These are phyloP conservation scores for Ephemerocybe angulata DNA, from an alignment of 768 basidiomycete genomes.

Conservation along the genomic window DNA sequence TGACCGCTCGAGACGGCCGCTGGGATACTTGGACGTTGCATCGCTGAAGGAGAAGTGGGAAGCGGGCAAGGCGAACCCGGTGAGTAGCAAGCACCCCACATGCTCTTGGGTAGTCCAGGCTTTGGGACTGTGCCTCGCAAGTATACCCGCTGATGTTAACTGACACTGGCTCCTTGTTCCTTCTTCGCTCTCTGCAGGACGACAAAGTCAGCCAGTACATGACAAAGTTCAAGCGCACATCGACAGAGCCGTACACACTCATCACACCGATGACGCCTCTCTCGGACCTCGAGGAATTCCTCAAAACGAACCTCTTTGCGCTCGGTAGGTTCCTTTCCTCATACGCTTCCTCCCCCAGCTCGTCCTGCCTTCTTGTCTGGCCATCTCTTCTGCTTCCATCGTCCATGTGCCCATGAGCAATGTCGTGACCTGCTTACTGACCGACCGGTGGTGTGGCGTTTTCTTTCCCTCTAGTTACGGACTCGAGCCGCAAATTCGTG, in stretches of 20 bases:
- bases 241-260: conserved; percentile 65
- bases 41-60: conserved; percentile 77
- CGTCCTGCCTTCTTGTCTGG: too few relatives aligned
- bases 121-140: not conserved
- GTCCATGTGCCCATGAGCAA: too few relatives aligned
- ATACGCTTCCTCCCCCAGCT: not conserved
- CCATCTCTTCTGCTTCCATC: too few relatives aligned
- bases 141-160: not conserved
- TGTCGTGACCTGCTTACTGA: not conserved
- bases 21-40: conserved; percentile 83
- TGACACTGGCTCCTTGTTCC: not conserved
- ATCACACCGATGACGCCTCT: conserved; percentile 81
- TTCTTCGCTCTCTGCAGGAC: conserved; percentile 35
- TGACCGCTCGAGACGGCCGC: conserved; percentile 62
- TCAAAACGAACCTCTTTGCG: conserved; percentile 70
- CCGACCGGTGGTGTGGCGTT: not conserved
- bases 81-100: conserved; percentile 29
- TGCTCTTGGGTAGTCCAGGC: not conserved
- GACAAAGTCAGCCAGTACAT: conserved; percentile 71
- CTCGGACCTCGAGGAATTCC: conserved; percentile 77
- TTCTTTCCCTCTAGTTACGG: conserved; percentile 59
- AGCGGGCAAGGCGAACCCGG: conserved; percentile 65
- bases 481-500: conserved; percentile 76
- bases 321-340: conserved; percentile 45
- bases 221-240: conserved; percentile 67